Base-by-base conservation (phyloP, 495 filamentous ascomycete genomes). In the Lentithecium fluviatile region DNA sequence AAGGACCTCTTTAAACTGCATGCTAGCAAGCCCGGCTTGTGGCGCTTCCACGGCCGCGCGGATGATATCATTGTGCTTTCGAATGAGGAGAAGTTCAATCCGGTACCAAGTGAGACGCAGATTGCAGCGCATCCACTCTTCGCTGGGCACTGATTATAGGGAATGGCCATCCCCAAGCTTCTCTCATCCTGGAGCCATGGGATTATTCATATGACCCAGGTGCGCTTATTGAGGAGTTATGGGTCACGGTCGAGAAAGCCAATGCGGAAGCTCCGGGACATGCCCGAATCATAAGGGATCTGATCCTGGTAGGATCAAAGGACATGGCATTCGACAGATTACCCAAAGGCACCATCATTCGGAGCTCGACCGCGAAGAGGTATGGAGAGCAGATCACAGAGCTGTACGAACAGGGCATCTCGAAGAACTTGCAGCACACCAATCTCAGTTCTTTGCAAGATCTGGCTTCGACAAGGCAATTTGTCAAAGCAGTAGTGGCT, bases 51-150 rank as follows among this genome's bases (percentile, higher is more conserved):
- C 5, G 69, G 70, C 3, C 51, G 70, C 1, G 53, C 25, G 2
- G 70, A 73, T 56, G 78, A 80, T 60, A 56, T 75, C 2, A 72
- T 79, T 26, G 71, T 76, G 15, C 73, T 80, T 12, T 57, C 66
- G 0, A 76, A 73, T 32, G 78, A 77, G 0, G 71, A 77, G 29
- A 79, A 76, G 58, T 69, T 74, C 12, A 75, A 76, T 53, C 76
- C 76, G 6, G 52, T 77, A n/a, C 58, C 68, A 0, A 69, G 73
- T 52, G 77, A 81, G 47, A 61, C 49, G 0, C 17, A 50, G 2
- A 48, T 75, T 2, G 40, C 62, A 6, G 36, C 67, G 17, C 42
- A 51, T 42, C 20, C 56, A 5, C 24, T 45, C 0, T 56, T 76
- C 20, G 64, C 64, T 19, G 34, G 58, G 71, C 60, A 0, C 37